Evolutionary conservation across 352 stramenopile species (phyloP), one percentile per base, ranked within the genome.

Genomic region (Thraustochytrium sp.): DNA sequence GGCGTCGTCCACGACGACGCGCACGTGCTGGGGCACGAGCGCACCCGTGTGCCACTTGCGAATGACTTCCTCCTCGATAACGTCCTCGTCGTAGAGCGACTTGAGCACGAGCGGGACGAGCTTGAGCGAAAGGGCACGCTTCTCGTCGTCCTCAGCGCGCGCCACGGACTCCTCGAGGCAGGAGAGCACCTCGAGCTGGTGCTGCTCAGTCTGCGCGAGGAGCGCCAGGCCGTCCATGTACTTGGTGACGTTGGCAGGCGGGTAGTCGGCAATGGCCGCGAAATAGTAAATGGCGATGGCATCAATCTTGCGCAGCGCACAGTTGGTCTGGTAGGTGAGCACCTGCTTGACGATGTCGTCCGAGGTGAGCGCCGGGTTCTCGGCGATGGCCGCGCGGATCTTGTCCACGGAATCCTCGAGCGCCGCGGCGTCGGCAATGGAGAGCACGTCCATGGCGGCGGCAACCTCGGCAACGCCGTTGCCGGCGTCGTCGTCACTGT

Each of bases 21-120:
- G 74, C 11, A 73, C 74, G 42, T 75, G 51, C 74, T 75, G 29
- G 34, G 34, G 37, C 13, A 9, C n/a, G n/a, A 76, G n/a, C 16
- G 18, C 16, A 21, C 46, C 40, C 36, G 75, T 82, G 64, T 49
- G 46, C 77, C 77, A 82, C 29, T 48, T 78, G 46, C 44, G 38
- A 36, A 84, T 82, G 23, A 59, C 76, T 29, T 84, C 64, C 37
- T 84, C 62, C 31, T 76, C 64, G 46, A 84, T n/a, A n/a, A 84
- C 61, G 29, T 83, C 16, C 63, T 51, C 44, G 61, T 84, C 76
- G 13, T 63, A 84, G 40, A 84, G 59, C 31, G 13, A 8, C 53
- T 84, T 83, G 40, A 84, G n/a, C n/a, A 84, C 59, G 36, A 84
- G 46, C 21, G 76, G 76, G 11, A 84, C 59, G n/a, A 84, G 40